Conservation (phyloP, 306 rosid species). For the Erythrophleum fordii region DNA sequence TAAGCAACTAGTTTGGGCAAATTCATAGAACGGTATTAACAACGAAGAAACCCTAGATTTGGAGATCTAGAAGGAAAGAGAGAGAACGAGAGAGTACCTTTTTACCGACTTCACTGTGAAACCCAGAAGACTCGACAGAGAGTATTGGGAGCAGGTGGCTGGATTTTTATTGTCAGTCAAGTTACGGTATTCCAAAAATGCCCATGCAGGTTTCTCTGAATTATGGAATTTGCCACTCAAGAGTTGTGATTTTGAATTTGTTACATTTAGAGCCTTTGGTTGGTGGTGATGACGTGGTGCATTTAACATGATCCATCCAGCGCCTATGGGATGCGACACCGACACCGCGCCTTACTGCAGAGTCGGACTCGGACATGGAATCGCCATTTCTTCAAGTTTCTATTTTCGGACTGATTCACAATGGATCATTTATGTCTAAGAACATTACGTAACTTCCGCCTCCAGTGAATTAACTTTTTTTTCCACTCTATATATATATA, state of each 20-base stretch:
- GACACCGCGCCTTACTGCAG: too few relatives aligned
- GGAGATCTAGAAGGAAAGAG: conserved; percentile 48
- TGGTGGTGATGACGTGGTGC: conserved; percentile 7
- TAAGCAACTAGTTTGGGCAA: background rate
- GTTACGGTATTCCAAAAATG: background rate
- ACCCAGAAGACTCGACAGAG: conserved; percentile 45
- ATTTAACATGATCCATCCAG: conserved; percentile 9
- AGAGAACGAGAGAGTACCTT: conserved; percentile 33
- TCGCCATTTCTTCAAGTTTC: too few relatives aligned
- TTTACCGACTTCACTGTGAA: conserved; percentile 51
- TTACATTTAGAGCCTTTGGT: background rate
- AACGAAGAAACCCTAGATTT: conserved; percentile 57
- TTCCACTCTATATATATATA: too few relatives aligned
- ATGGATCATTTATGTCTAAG: too few relatives aligned
- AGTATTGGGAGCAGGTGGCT: background rate
- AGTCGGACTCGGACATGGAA: too few relatives aligned
- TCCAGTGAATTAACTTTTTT: too few relatives aligned
- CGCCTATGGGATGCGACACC: background rate
- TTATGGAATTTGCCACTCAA: conserved; percentile 35
- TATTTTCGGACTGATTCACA: too few relatives aligned
- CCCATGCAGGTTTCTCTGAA: conserved; percentile 10
- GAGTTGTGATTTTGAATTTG: background rate
- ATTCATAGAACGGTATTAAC: background rate
- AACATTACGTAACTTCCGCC: too few relatives aligned
- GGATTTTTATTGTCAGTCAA: conserved; percentile 9